phyloP scores from a whole-genome alignment of 129 eudicot genomes.

The Artemisia argyi region DNA sequence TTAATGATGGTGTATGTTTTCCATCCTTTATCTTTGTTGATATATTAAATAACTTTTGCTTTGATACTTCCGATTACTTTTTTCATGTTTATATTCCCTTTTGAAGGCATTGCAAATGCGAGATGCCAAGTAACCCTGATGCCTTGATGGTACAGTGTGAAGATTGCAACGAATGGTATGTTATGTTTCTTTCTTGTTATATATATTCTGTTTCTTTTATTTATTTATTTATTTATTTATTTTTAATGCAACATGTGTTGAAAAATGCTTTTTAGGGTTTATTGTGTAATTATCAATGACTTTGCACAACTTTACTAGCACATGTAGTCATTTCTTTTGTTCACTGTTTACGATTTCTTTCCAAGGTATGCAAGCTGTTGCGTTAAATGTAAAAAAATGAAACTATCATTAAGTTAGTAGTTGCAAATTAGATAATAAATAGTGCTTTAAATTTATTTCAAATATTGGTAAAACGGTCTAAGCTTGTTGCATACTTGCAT shows the following conservation, averaged over 20 bases:
- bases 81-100: conserved; percentile 2
- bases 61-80: neutral
- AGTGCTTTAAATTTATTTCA: too few relatives aligned
- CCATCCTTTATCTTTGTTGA: neutral
- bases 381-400: too few relatives aligned
- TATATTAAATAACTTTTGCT: neutral
- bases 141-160: conserved; percentile 65
- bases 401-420: too few relatives aligned
- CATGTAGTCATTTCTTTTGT: too few relatives aligned
- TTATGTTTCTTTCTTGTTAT: neutral
- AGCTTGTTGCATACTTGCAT: too few relatives aligned
- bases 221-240: neutral
- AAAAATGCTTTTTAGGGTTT: neutral
- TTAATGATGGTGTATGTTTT: conserved; percentile 49
- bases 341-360: too few relatives aligned
- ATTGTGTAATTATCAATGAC: neutral
- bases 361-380: neutral
- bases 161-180: conserved; percentile 69
- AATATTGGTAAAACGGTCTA: too few relatives aligned
- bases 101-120: conserved; percentile 68
- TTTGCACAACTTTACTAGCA: neutral
- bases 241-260: neutral
- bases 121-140: conserved; percentile 71
- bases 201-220: neutral
- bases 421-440: too few relatives aligned